Evolutionary conservation across 78 protist genomes (phyloP).

Genomic region (Dictyostelium capitatum): DNA sequence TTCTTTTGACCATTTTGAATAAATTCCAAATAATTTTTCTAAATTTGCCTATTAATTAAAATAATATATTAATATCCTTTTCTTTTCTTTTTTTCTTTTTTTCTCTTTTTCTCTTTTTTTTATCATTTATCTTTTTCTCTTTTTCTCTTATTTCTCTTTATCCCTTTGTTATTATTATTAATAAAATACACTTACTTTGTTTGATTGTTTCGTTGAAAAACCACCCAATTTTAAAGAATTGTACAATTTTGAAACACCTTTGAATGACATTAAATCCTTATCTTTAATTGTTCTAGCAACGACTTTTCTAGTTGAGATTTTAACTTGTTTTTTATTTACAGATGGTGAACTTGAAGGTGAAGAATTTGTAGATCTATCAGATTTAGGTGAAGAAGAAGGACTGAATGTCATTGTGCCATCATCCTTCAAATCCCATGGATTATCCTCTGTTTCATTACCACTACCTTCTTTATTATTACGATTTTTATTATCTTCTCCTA

Average conservation of each 20-base stretch:
- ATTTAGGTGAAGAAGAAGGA: background rate
- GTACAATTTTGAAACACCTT: background rate
- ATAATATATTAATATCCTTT: background rate
- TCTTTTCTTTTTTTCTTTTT: background rate
- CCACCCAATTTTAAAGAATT: background rate
- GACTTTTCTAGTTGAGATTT: background rate
- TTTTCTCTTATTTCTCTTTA: background rate
- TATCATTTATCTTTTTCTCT: background rate
- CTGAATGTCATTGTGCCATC: background rate
- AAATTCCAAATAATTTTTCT: conserved; percentile 20
- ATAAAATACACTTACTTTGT: conserved; percentile 11
- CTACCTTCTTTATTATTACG: background rate
- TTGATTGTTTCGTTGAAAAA: conserved; percentile 6
- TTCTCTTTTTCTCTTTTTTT: background rate
- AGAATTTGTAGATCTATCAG: background rate
- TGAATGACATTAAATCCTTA: background rate
- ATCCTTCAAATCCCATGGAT: conserved; percentile 2
- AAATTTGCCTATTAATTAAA: background rate
- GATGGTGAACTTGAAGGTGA: conserved; percentile 12
- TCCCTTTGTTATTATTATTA: background rate
- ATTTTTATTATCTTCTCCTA: background rate
- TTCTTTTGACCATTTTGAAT: conserved; percentile 12
- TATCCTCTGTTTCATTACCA: background rate
- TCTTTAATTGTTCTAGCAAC: conserved; percentile 14
- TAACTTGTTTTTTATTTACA: conserved; percentile 4